Percentiles rank a stretch among this genome's conserved stretches.
These are phyloP conservation scores for Ogataea polymorpha DNA, from an alignment of 805 yeast species.

Conservation along the genomic window DNA sequence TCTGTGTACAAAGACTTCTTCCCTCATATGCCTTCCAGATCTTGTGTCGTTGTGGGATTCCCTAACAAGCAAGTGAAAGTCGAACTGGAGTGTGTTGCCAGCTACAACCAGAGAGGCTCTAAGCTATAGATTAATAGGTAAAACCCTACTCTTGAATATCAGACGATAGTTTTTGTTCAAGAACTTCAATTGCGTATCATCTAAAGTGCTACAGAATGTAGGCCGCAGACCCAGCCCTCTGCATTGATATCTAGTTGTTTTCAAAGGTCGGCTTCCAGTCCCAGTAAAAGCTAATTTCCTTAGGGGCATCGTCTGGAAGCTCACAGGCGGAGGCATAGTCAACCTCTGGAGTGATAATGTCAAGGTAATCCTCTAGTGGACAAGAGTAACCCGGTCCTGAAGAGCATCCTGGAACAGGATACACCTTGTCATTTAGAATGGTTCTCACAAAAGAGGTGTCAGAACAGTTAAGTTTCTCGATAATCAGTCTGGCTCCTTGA, in stretches of 20 bases:
- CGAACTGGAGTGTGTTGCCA: constrained; percentile 47
- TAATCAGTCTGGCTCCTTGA: constrained; percentile 46
- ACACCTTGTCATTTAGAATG: constrained; percentile 50
- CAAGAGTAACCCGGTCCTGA: constrained; percentile 55
- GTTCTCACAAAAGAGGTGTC: constrained; percentile 39
- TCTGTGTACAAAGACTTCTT: constrained; percentile 44
- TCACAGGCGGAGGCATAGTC: constrained; percentile 3
- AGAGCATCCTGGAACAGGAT: constrained; percentile 45
- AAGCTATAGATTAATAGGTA: not conserved
- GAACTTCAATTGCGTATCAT: no score
- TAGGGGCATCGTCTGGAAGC: not conserved
- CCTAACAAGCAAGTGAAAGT: constrained; percentile 47
- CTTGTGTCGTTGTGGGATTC: constrained; percentile 49
- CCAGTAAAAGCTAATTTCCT: constrained; percentile 7
- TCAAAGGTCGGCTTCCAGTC: constrained; percentile 6
- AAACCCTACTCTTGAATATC: no score
- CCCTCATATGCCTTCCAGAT: constrained; percentile 49
- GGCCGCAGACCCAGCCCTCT: no score
- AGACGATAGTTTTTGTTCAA: not conserved
- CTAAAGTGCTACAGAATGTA: no score
- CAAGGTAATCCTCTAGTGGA: constrained; percentile 33
- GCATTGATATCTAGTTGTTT: not conserved
- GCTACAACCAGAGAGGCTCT: not conserved
- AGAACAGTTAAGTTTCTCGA: constrained; percentile 43
- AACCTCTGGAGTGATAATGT: constrained; percentile 16